phyloP scores from a whole-genome alignment of 176 grass and related monocot genomes.

The Hordeum marinum region DNA sequence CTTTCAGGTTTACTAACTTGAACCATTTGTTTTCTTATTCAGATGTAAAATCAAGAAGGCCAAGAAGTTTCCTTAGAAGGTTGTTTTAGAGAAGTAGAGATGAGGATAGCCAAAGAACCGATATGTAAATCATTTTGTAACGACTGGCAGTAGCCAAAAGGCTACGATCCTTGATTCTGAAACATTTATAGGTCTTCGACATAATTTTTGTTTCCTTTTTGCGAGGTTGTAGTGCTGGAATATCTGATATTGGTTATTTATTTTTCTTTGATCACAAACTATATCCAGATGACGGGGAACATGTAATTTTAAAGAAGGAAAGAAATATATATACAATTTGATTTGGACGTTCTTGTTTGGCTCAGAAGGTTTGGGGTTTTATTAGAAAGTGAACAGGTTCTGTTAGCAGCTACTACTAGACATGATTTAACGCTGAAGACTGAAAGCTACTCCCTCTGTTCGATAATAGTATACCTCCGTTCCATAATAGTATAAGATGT shows the following conservation, averaged over 20 bases:
- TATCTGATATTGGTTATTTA: background rate
- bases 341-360: background rate
- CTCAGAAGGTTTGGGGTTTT: too few relatives aligned
- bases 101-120: background rate
- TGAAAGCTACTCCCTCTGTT: too few relatives aligned
- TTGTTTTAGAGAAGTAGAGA: constrained; percentile 35
- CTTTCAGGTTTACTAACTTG: constrained; percentile 9
- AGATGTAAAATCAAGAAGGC: constrained; percentile 31
- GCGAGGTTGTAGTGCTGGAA: background rate
- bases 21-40: constrained; percentile 1
- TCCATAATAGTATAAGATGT: too few relatives aligned
- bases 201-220: background rate
- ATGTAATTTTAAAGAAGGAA: background rate
- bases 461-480: too few relatives aligned
- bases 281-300: background rate
- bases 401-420: too few relatives aligned
- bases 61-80: constrained; percentile 31
- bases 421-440: too few relatives aligned
- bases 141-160: background rate
- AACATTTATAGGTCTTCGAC: background rate
- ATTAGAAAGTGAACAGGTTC: too few relatives aligned
- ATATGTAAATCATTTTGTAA: background rate
- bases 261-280: background rate
- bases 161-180: background rate
- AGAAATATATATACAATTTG: background rate